phyloP scores from a whole-genome alignment of 345 rosid genomes.

The Hevea brasiliensis region DNA sequence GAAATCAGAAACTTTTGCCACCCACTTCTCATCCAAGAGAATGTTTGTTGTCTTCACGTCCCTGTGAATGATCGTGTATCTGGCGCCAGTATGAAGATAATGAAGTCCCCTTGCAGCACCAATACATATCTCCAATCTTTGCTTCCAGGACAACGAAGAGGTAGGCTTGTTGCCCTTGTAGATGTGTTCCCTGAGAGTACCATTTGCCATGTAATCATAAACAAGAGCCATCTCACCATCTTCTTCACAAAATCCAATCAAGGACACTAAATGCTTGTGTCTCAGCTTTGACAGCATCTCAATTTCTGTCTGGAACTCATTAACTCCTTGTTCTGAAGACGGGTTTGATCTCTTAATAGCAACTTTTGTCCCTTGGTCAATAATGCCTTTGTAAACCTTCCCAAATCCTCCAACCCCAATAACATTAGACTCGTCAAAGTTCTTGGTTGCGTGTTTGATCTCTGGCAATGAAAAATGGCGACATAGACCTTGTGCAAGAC shows the following conservation, averaged over 20 bases:
- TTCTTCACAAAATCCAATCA: constrained; percentile 31
- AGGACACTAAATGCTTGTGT: constrained; percentile 35
- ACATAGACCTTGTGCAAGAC: constrained; percentile 31
- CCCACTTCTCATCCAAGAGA: constrained; percentile 32
- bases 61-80: constrained; percentile 33
- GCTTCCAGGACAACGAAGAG: constrained; percentile 22
- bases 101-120: constrained; percentile 33
- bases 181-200: constrained; percentile 30
- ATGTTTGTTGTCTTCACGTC: constrained; percentile 37
- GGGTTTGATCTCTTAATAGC: constrained; percentile 35
- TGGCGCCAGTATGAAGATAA: constrained; percentile 34
- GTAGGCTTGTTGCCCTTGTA: constrained; percentile 23
- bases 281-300: constrained; percentile 38
- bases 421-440: constrained; percentile 24
- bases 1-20: constrained; percentile 36
- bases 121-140: constrained; percentile 26
- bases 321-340: constrained; percentile 34
- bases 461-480: constrained; percentile 33
- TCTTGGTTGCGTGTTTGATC: constrained; percentile 29
- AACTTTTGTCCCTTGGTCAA: constrained; percentile 31
- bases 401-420: constrained; percentile 41
- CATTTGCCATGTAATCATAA: constrained; percentile 33
- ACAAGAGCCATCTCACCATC: constrained; percentile 32
- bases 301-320: constrained; percentile 32
- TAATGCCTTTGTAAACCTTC: constrained; percentile 32